These are phyloP conservation scores for Zymoseptoria passerinii DNA, from an alignment of 2,329 filamentous ascomycete species.

Conservation along the genomic window DNA sequence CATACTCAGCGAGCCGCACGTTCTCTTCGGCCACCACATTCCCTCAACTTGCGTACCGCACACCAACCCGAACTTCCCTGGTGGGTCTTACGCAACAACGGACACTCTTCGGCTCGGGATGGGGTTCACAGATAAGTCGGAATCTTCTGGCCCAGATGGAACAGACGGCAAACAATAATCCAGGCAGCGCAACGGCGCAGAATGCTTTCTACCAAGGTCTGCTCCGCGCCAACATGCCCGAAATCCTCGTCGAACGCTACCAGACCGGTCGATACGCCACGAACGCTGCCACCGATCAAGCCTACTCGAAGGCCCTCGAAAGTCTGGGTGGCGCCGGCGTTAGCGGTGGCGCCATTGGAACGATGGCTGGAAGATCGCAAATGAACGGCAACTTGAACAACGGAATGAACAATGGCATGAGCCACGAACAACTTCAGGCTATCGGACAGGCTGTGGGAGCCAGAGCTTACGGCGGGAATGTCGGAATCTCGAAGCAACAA, in stretches of 20 bases:
- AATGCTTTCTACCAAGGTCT: constrained; percentile 91
- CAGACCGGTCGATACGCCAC: constrained; percentile 76
- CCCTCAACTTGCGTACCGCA: background rate
- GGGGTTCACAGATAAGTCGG: constrained; percentile 36
- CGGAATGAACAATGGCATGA: constrained; percentile 47
- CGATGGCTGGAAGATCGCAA: constrained; percentile 22
- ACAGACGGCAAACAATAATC: constrained; percentile 87
- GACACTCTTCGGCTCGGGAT: constrained; percentile 34
- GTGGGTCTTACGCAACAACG: constrained; percentile 37
- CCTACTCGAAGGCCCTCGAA: constrained; percentile 69
- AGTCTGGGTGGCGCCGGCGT: constrained; percentile 45
- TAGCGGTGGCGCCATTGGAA: constrained; percentile 12
- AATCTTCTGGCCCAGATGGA: constrained; percentile 75
- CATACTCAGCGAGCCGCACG: background rate
- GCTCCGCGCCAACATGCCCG: constrained; percentile 83
- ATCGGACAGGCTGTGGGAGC: constrained; percentile 76
- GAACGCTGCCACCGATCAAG: constrained; percentile 66
- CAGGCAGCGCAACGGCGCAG: constrained; percentile 76
- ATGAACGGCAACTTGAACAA: constrained; percentile 13
- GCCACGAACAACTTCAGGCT: constrained; percentile 60
- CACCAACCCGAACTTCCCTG: constrained; percentile 11
- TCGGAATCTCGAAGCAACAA: constrained; percentile 41
- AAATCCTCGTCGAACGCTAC: constrained; percentile 85
- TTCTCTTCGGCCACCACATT: background rate
- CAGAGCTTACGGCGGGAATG: constrained; percentile 57